Evolutionary conservation across 768 basidiomycete species (phyloP), one percentile per base, ranked within the genome.

Genomic region (Boletus pseudo-olivaceus): DNA sequence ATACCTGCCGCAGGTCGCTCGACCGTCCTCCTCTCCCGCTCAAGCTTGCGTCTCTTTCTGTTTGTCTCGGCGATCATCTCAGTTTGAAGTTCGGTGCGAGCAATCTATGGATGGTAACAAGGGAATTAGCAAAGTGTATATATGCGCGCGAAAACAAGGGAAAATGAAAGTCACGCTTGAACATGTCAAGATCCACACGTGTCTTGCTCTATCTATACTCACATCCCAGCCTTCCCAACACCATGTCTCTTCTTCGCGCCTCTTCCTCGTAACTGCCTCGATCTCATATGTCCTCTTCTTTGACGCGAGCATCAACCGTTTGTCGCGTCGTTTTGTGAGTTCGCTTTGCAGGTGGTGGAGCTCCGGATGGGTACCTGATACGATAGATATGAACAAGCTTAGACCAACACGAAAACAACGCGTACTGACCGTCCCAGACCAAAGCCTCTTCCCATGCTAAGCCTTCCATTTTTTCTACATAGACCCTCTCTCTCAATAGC

Each of bases 151-250:
- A 46, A 40, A 38, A 51, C 19, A 11, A 9, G 33, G 30, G 48
- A 23, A 42, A 57, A 47, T 19, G 57, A 34, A 55, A 41, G 46
- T 49, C 47, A 48, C 40, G 34, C 26, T 49, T 29, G 10, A 50
- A 26, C 26, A 35, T 34, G 37, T 35, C 35, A 30, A 30, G 26
- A 38, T 47, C 12, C 40, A 33, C 20, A 20, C 34, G n/a, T 26
- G 48, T 37, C 46, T 45, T 34, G 49, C 26, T 34, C 51, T 43
- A 60, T 53, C 41, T 38, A 53, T 47, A 70, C 77, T 63, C 62
- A 91, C 92, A 76, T 86, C 86, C 96, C 96, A 98, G 81, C 87
- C 89, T 56, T 85, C 85, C 93, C 94, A 96, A 30, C 88, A 83
- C 12, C 82, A 82, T 33, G 81, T 74, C 57, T 93, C 91, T 50